Evolutionary conservation across 805 yeast genomes (phyloP), one percentile per base, ranked within the genome.

Genomic region (Yamadazyma takamatsuzukensis): DNA sequence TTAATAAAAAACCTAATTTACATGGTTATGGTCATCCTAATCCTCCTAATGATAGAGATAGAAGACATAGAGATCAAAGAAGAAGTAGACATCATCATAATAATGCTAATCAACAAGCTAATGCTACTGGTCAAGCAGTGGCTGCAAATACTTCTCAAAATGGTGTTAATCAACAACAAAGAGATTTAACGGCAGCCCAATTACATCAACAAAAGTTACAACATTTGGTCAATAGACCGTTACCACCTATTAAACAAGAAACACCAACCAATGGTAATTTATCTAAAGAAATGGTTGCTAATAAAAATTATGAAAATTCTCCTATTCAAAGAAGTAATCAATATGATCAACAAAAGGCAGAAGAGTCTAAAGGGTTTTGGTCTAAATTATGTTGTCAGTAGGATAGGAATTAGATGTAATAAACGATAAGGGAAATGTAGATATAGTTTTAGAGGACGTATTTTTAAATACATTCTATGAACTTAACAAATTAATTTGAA

Each of bases 11-110:
- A 60, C 95, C 96, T 34, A 89, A 89, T 53, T 65, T 89, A 43
- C 97, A 89, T 59, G 97, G 97, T 26, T 89, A 89, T 58, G 97
- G 97, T 21, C 93, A 88, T 58, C 96, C 96, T 41, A 83, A 80
- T 48, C 96, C 96, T 16, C 71, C 72, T 10, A 65, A 65, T 39
- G 72, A 67, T 21, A 49, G 71, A 27, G 70, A 64, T 25, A 55
- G 72, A 49, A 63, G 71, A 41, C 70, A 64, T 39, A 61, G 71
- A 36, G 71, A 66, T 29, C 71, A 62, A 51, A 59, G 72, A 48
- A 58, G 70, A 48, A 53, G 55, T 37, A 60, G 69, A 43, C 70
- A 63, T 26, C 67, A 60, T 37, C 61, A 54, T 16, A 40, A 44
- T 28, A 34, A 40, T 17, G 28, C 22, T 7, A 36, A 36, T 21